Conservation (phyloP, 805 yeast species). For the Zygosaccharomyces kombuchaensis region DNA sequence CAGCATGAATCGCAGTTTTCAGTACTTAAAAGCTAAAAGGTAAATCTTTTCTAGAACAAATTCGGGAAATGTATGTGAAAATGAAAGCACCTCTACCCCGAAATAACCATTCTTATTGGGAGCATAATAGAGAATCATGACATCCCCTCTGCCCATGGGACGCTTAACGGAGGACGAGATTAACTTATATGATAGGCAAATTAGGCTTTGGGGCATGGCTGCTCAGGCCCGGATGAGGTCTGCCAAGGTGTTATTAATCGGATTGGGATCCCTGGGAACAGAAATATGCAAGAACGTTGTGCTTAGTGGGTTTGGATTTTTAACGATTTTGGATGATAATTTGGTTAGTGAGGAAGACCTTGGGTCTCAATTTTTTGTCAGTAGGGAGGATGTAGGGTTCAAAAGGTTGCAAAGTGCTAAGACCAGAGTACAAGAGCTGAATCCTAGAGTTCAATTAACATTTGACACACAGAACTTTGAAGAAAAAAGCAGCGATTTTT, state of each 20-base stretch:
- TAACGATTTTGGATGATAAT: conserved; percentile 64
- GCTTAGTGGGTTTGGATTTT: conserved; percentile 79
- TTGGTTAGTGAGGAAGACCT: conserved; percentile 56
- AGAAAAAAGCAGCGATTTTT: conserved; percentile 36
- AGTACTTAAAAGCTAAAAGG: background rate
- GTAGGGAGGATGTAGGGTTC: conserved; percentile 51
- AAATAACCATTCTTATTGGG: background rate
- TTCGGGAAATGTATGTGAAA: background rate
- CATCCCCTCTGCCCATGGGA: background rate
- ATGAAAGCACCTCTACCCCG: background rate
- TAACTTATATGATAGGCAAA: conserved; percentile 91
- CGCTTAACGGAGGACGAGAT: conserved; percentile 60
- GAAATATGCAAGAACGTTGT: conserved; percentile 82
- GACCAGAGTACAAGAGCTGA: conserved; percentile 62
- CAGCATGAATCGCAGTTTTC: background rate
- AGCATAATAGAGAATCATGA: background rate
- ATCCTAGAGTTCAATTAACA: conserved; percentile 66
- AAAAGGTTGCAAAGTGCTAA: conserved; percentile 51
- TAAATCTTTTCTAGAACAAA: conserved; percentile 3
- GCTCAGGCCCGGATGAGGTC: conserved; percentile 76
- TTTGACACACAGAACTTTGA: conserved; percentile 36
- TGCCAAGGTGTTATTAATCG: conserved; percentile 65
- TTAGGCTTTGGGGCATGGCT: conserved; percentile 92
- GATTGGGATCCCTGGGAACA: conserved; percentile 71
- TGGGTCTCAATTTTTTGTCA: conserved; percentile 70